A percentile compares a stretch with the other conserved stretches of the same genome.
Evolutionary conservation across 2,329 filamentous ascomycete genomes (phyloP).

Genomic region (Lachnellula occidentalis): DNA sequence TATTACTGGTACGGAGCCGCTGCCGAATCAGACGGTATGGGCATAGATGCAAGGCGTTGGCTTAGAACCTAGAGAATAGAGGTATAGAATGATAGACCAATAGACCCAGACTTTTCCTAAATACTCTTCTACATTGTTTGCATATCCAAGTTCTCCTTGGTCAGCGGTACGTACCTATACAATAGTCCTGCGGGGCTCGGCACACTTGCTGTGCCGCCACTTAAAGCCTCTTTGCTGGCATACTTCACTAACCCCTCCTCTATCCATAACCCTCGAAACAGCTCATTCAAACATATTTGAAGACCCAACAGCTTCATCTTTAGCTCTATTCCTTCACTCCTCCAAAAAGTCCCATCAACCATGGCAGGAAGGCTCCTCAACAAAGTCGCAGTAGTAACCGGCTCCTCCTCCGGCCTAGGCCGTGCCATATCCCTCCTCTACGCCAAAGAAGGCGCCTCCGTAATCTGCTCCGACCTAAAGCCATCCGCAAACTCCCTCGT

Average conservation of each 20-base stretch:
- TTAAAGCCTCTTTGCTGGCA: not conserved
- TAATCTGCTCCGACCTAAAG: constrained; percentile 39
- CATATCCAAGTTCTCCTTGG: not conserved
- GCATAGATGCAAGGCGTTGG: not conserved
- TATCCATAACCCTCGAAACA: not conserved
- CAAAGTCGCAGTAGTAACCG: constrained; percentile 40
- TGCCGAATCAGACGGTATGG: not conserved
- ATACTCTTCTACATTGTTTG: not conserved
- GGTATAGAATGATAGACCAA: not conserved
- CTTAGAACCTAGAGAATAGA: not conserved
- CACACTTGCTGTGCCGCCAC: not conserved
- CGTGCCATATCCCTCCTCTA: constrained; percentile 41
- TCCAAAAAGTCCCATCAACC: not conserved
- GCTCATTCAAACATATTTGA: not conserved
- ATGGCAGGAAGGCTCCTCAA: constrained; percentile 22
- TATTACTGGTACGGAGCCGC: constrained; percentile 10
- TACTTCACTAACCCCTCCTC: not conserved
- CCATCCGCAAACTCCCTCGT: constrained; percentile 24
- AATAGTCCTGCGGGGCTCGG: not conserved
- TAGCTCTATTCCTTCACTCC: not conserved
- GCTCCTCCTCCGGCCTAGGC: constrained; percentile 41
- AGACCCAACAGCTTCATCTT: not conserved
- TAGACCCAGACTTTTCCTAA: not conserved
- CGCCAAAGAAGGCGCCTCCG: constrained; percentile 35
- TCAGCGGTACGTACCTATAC: too few species aligned